Evolutionary conservation across 1,284 basidiomycete species (phyloP).

Genomic region (Cutaneotrichosporon sp.): DNA sequence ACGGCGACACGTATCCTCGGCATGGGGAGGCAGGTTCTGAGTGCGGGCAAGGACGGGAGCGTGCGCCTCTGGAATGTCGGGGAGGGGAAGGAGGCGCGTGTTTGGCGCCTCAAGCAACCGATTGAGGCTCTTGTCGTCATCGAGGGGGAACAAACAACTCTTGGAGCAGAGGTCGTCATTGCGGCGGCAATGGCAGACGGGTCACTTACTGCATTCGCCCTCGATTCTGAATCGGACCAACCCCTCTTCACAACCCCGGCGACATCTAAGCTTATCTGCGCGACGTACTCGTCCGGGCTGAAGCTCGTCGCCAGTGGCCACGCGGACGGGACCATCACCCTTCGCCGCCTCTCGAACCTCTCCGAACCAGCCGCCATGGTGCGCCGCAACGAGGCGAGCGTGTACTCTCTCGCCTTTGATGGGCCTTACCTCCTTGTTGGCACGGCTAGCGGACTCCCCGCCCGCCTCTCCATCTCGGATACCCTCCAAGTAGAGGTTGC

Average conservation of each 20-base stretch:
- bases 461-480: constrained; percentile 29
- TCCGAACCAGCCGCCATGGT: constrained; percentile 53
- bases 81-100: constrained; percentile 57
- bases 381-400: constrained; percentile 59
- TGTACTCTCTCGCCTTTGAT: constrained; percentile 59
- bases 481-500: constrained; percentile 18
- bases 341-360: constrained; percentile 58
- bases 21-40: constrained; percentile 64
- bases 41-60: constrained; percentile 64
- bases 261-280: constrained; percentile 57
- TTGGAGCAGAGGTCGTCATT: constrained; percentile 26
- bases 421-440: constrained; percentile 40
- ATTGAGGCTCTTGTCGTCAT: constrained; percentile 38
- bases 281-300: constrained; percentile 56
- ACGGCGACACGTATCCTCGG: constrained; percentile 62
- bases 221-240: constrained; percentile 47
- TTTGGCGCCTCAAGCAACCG: constrained; percentile 36
- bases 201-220: constrained; percentile 55
- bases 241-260: constrained; percentile 42
- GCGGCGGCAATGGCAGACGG: constrained; percentile 62
- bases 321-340: constrained; percentile 60
- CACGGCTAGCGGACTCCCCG: constrained; percentile 48
- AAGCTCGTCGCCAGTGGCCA: constrained; percentile 64
- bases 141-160: constrained; percentile 29
- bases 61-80: constrained; percentile 74